Evolutionary conservation across 257 asterid genomes (phyloP).

Genomic region (Gentiana straminea): DNA sequence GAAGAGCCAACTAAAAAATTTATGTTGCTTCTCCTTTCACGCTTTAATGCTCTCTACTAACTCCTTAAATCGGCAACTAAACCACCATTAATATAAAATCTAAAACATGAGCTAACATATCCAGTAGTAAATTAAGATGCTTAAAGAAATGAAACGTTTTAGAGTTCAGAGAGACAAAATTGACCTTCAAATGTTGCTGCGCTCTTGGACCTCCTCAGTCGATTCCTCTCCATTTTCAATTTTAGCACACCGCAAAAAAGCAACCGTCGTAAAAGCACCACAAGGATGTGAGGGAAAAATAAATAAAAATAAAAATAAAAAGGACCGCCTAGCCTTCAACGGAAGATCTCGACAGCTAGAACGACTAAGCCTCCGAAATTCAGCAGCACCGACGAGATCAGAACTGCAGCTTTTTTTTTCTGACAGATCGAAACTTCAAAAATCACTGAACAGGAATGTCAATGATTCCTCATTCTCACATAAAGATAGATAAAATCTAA

Average conservation of each 20-base stretch:
- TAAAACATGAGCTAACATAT: too few relatives aligned
- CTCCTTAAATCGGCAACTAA: too few relatives aligned
- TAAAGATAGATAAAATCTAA: background rate
- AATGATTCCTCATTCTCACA: too few relatives aligned
- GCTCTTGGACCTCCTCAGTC: slow-evolving; percentile 71
- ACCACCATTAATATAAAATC: too few relatives aligned
- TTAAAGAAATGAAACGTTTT: background rate
- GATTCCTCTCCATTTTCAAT: slow-evolving; percentile 69
- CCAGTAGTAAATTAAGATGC: background rate
- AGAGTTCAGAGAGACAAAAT: slow-evolving; percentile 5
- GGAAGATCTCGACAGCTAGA: slow-evolving; percentile 37
- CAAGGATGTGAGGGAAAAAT: slow-evolving; percentile 13
- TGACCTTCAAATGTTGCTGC: slow-evolving; percentile 65
- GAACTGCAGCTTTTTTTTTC: slow-evolving; percentile 24
- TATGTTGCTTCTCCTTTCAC: too few relatives aligned
- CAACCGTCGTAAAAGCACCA: slow-evolving; percentile 6
- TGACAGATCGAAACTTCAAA: slow-evolving; percentile 11
- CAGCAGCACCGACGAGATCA: slow-evolving; percentile 18
- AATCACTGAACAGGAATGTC: background rate
- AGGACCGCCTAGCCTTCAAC: background rate
- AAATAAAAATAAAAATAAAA: slow-evolving; percentile 10
- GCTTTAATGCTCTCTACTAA: too few relatives aligned
- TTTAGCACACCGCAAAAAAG: slow-evolving; percentile 24
- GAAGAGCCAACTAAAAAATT: too few relatives aligned
- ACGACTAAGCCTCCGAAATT: slow-evolving; percentile 37